Evolutionary conservation across 1,284 basidiomycete genomes (phyloP).

Genomic region (Ceratobasidium sp.): DNA sequence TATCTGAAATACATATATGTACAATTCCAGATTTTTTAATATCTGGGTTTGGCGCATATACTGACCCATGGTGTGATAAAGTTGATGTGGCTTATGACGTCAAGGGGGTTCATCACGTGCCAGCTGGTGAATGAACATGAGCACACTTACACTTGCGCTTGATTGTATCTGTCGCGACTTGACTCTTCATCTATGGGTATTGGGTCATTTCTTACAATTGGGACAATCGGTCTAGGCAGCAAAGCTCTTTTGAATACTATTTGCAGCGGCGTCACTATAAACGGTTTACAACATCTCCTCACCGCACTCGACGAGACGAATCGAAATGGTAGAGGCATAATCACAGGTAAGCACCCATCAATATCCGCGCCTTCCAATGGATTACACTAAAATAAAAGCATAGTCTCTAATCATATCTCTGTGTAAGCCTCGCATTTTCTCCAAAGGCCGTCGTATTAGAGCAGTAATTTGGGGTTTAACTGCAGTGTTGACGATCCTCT

Average conservation of each 20-base stretch:
- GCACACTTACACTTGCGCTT: too few relatives aligned
- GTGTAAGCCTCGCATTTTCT: slow-evolving; percentile 65
- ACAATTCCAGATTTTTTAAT: too few relatives aligned
- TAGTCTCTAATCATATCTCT: slow-evolving; percentile 92
- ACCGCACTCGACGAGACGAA: slow-evolving; percentile 67
- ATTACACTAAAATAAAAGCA: slow-evolving; percentile 17
- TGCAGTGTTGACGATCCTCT: slow-evolving; percentile 78
- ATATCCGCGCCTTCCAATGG: slow-evolving; percentile 43
- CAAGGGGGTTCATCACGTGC: too few relatives aligned
- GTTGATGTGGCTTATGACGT: too few relatives aligned
- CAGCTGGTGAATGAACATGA: too few relatives aligned
- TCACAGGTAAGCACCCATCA: slow-evolving; percentile 73
- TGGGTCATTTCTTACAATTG: slow-evolving; percentile 64
- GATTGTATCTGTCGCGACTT: too few relatives aligned
- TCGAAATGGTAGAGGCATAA: slow-evolving; percentile 69
- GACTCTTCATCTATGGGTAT: slow-evolving; percentile 22
- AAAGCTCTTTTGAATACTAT: slow-evolving; percentile 79
- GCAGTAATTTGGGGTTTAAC: too few relatives aligned
- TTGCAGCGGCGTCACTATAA: slow-evolving; percentile 68
- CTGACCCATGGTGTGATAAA: too few relatives aligned
- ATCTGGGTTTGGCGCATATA: too few relatives aligned
- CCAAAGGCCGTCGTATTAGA: too few relatives aligned
- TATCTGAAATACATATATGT: too few relatives aligned
- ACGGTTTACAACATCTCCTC: slow-evolving; percentile 72
- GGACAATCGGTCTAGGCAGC: slow-evolving; percentile 73